These are phyloP conservation scores for Phytopythium litorale DNA, from an alignment of 352 stramenopile species.

Conservation along the genomic window DNA sequence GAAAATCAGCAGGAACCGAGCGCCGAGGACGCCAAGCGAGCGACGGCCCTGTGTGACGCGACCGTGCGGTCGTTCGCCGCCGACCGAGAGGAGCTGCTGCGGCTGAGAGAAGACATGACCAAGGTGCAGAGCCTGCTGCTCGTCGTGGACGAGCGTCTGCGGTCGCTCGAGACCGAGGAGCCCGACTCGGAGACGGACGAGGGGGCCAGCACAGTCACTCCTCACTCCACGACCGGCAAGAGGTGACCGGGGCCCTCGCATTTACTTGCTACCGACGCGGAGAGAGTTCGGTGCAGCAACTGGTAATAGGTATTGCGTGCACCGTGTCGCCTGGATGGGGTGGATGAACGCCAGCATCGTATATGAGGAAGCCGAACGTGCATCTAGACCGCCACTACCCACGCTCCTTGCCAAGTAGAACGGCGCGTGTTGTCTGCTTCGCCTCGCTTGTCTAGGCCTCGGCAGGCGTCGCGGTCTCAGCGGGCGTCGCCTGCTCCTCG, in stretches of 20 bases:
- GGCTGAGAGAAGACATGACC: slow-evolving; percentile 63
- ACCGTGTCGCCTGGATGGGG: neutral
- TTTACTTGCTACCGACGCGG: neutral
- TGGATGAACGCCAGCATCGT: neutral
- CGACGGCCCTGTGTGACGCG: slow-evolving; percentile 26
- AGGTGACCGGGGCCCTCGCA: neutral
- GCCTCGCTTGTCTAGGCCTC: slow-evolving; percentile 2
- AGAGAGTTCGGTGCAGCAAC: neutral
- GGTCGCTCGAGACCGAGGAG: slow-evolving; percentile 51
- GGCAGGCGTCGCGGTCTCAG: neutral
- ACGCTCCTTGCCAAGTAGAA: neutral
- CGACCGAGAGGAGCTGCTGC: slow-evolving; percentile 47
- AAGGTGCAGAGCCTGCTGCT: slow-evolving; percentile 78
- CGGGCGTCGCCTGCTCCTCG: slow-evolving; percentile 21
- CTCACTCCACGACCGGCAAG: neutral
- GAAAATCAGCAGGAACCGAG: slow-evolving; percentile 10
- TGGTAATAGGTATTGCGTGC: neutral
- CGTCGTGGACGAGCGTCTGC: slow-evolving; percentile 66
- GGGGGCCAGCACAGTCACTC: neutral
- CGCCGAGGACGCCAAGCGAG: slow-evolving; percentile 13
- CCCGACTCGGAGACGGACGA: slow-evolving; percentile 28
- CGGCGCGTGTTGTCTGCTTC: neutral
- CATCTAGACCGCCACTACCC: neutral
- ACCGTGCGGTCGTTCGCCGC: slow-evolving; percentile 35
- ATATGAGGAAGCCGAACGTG: neutral